Conservation (phyloP, 371 early-diverging fungal genomes). For the Mortierella sp. region DNA sequence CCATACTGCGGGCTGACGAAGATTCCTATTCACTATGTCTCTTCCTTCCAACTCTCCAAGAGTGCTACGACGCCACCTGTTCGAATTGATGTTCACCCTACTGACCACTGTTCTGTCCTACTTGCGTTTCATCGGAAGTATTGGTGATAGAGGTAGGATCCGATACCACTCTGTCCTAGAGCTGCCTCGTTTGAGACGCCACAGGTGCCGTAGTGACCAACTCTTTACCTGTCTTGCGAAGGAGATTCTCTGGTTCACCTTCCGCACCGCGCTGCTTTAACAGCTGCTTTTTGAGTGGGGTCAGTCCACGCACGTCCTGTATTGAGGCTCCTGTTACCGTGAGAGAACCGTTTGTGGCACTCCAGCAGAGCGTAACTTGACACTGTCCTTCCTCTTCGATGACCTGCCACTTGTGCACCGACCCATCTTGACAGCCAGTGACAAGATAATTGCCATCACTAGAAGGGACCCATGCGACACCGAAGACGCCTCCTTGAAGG, state of each 20-base stretch:
- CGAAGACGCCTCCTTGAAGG: background rate
- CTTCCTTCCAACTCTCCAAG: too few relatives aligned
- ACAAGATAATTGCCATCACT: background rate
- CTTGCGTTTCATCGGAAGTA: too few relatives aligned
- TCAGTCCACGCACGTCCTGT: background rate
- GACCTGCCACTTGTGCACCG: background rate
- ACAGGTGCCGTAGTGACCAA: too few relatives aligned
- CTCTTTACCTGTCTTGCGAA: background rate
- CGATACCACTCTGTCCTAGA: too few relatives aligned
- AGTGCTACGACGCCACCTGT: too few relatives aligned
- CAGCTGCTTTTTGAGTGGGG: background rate
- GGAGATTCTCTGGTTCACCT: background rate
- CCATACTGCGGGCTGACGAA: too few relatives aligned
- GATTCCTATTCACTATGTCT: too few relatives aligned
- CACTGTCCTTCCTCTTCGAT: background rate
- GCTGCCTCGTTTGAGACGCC: too few relatives aligned
- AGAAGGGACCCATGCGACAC: background rate
- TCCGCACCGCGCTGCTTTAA: background rate
- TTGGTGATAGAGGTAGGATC: too few relatives aligned
- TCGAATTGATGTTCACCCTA: too few relatives aligned
- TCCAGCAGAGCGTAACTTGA: background rate
- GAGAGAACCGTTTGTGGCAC: background rate
- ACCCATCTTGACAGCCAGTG: background rate
- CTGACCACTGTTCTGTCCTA: too few relatives aligned
- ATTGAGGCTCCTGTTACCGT: background rate